phyloP scores from a whole-genome alignment of 208 protist species.

The Crithidia expoeki region DNA sequence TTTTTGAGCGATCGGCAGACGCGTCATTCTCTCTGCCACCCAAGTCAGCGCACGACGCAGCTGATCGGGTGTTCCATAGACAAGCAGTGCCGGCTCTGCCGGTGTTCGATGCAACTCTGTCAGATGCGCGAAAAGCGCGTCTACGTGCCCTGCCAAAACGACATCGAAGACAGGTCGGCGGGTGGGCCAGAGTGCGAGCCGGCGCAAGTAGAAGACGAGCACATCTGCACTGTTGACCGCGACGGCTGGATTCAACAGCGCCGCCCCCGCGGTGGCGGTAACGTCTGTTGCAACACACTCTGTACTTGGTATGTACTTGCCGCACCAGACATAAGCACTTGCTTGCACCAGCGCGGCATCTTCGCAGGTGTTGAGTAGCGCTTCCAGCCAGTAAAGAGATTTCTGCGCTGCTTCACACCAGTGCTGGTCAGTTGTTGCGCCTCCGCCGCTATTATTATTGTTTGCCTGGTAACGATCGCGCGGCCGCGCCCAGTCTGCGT shows the following conservation, averaged over 20 bases:
- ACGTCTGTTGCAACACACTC: background rate
- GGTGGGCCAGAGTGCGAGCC: background rate
- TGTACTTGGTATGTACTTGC: background rate
- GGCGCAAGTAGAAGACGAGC: conserved; percentile 12
- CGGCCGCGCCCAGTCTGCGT: too few species aligned
- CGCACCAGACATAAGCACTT: conserved; percentile 3
- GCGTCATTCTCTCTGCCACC: conserved; percentile 19
- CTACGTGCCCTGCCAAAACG: conserved; percentile 20
- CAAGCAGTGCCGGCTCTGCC: conserved; percentile 11
- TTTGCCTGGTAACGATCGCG: too few species aligned
- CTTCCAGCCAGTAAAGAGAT: conserved; percentile 34
- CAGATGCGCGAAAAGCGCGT: conserved; percentile 15
- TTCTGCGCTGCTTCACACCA: conserved; percentile 20
- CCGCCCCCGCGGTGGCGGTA: background rate
- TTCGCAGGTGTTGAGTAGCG: conserved; percentile 27
- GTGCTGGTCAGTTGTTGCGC: background rate
- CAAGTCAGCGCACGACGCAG: conserved; percentile 25
- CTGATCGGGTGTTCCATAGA: conserved; percentile 30
- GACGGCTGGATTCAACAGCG: background rate
- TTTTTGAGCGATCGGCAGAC: background rate
- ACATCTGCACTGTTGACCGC: background rate
- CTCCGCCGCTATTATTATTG: too few species aligned
- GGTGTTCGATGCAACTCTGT: conserved; percentile 16
- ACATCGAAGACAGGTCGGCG: conserved; percentile 11
- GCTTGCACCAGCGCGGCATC: conserved; percentile 1